These are phyloP conservation scores for Pleoardoris graminearum DNA, from an alignment of 2,329 filamentous ascomycete genomes.

Conservation along the genomic window DNA sequence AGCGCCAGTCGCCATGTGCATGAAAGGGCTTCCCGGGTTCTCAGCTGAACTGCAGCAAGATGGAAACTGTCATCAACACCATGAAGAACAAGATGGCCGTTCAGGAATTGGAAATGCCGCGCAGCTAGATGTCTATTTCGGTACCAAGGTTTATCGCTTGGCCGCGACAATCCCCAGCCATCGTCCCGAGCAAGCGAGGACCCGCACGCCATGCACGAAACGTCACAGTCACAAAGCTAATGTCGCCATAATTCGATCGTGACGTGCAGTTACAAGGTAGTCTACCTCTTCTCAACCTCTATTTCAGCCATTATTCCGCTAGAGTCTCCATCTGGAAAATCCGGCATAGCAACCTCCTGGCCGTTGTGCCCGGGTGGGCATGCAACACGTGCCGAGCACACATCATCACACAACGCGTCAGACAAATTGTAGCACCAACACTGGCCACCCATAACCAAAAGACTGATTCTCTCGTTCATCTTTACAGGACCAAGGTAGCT, in stretches of 20 bases:
- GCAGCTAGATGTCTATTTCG: background rate
- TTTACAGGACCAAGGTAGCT: background rate
- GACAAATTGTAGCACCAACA: background rate
- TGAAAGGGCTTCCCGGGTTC: slow-evolving; percentile 9
- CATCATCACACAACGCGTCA: background rate
- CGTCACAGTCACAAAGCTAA: slow-evolving; percentile 13
- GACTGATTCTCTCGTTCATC: background rate
- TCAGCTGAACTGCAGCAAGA: slow-evolving; percentile 5
- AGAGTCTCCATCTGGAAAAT: too few species aligned
- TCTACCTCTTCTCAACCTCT: background rate
- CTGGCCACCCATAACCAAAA: background rate
- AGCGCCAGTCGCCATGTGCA: slow-evolving; percentile 11
- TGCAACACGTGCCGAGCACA: background rate
- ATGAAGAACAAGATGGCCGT: slow-evolving; percentile 2
- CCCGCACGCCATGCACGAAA: slow-evolving; percentile 18
- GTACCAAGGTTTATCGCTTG: background rate
- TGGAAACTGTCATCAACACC: background rate
- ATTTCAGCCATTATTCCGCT: too few species aligned
- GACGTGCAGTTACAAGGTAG: slow-evolving; percentile 16
- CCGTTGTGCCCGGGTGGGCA: background rate
- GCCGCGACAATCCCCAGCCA: slow-evolving; percentile 1
- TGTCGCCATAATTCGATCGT: slow-evolving; percentile 15
- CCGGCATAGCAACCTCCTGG: too few species aligned
- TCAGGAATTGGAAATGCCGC: background rate
- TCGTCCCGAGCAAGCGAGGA: slow-evolving; percentile 12